phyloP scores from a whole-genome alignment of 208 protist species.

The Phytomonas francai region DNA sequence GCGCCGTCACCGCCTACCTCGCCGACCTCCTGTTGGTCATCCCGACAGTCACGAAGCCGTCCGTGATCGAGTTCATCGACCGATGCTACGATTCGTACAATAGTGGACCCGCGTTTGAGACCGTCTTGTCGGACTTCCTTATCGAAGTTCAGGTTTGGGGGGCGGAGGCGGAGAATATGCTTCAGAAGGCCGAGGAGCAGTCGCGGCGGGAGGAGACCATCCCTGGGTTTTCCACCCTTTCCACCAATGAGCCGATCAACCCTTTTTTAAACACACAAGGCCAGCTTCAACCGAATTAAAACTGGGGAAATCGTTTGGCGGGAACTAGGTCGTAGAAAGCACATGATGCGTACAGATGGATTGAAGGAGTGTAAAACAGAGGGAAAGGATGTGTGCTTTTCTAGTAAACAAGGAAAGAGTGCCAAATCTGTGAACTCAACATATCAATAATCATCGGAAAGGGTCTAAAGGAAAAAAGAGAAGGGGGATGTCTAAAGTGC shows the following conservation, averaged over 20 bases:
- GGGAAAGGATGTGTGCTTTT: no score
- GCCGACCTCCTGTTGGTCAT: conserved; percentile 44
- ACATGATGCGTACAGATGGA: no score
- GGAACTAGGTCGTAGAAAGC: no score
- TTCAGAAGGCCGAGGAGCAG: conserved; percentile 64
- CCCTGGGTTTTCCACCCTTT: conserved; percentile 33
- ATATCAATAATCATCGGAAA: no score
- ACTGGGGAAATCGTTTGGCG: no score
- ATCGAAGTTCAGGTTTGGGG: conserved; percentile 84
- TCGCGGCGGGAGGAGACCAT: conserved; percentile 37
- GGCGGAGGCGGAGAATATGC: conserved; percentile 74
- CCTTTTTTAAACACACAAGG: no score
- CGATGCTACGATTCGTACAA: conserved; percentile 35
- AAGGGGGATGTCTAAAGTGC: no score
- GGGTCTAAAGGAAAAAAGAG: no score
- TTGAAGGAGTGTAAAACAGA: no score
- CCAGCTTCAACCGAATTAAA: no score
- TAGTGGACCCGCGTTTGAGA: conserved; percentile 34
- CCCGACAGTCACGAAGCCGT: conserved; percentile 43
- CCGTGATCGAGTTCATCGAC: conserved; percentile 48
- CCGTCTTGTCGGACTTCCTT: conserved; percentile 68
- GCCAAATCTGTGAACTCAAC: no score
- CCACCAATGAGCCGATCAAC: conserved; percentile 12
- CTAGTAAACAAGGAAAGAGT: no score
- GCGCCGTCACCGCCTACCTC: conserved; percentile 45